phyloP scores from a whole-genome alignment of 371 early-diverging fungal genomes.

The Dichotomocladium elegans region DNA sequence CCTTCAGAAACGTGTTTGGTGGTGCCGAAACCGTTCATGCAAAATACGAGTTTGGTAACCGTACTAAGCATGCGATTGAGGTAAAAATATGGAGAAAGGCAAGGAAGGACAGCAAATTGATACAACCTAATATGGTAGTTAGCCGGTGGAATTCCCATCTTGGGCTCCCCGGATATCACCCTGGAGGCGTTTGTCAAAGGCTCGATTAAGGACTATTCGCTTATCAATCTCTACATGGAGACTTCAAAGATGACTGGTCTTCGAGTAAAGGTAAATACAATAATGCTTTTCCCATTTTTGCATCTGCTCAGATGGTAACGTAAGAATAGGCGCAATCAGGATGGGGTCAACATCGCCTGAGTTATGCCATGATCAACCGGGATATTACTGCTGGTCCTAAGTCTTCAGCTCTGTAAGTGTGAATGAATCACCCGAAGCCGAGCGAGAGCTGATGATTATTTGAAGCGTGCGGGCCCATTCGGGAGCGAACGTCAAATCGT shows the following conservation, averaged over 20 bases:
- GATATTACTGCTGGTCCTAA: conserved; percentile 59
- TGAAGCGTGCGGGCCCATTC: conserved; percentile 78
- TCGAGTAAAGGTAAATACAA: conserved; percentile 24
- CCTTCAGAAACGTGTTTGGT: conserved; percentile 75
- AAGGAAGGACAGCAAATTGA: not conserved
- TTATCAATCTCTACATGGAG: conserved; percentile 32
- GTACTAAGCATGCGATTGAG: conserved; percentile 68
- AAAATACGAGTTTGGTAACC: conserved; percentile 64
- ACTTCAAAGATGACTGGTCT: conserved; percentile 21
- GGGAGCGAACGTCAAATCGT: conserved; percentile 78
- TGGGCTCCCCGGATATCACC: conserved; percentile 27
- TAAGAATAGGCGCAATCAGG: conserved; percentile 29
- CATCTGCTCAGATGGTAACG: not conserved
- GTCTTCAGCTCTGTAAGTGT: conserved; percentile 67
- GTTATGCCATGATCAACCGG: conserved; percentile 68
- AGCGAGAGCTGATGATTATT: not conserved
- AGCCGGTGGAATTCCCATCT: conserved; percentile 27
- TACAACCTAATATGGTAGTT: not conserved
- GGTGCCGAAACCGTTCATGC: conserved; percentile 73
- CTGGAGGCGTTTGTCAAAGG: conserved; percentile 34
- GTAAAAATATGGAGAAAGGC: conserved; percentile 19
- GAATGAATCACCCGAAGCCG: not conserved
- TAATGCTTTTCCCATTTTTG: not conserved
- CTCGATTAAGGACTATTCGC: conserved; percentile 36
- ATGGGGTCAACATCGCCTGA: conserved; percentile 63